These are phyloP conservation scores for Mesotaenium endlicherianum DNA, from an alignment of 139 green algal species.

Conservation along the genomic window DNA sequence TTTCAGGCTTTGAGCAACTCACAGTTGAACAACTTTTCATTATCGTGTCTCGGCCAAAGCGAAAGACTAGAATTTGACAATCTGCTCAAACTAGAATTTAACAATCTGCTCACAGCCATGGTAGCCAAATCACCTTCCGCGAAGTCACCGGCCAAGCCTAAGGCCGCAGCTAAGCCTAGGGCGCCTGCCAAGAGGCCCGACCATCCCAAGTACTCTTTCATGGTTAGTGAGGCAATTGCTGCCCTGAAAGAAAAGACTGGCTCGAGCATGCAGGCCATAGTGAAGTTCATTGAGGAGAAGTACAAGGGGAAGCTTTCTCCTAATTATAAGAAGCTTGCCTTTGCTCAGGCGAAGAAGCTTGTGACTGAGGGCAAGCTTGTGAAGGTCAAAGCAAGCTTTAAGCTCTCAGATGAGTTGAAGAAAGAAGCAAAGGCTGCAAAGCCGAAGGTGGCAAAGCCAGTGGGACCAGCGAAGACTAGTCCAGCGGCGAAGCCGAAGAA, in stretches of 20 bases:
- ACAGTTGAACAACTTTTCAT: too few relatives aligned
- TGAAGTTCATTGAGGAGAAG: constrained; percentile 74
- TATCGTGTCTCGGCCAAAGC: too few relatives aligned
- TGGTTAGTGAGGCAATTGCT: constrained; percentile 70
- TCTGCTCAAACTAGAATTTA: too few relatives aligned
- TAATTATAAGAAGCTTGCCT: constrained; percentile 66
- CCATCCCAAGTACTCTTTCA: too few relatives aligned
- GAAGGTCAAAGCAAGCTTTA: constrained; percentile 69
- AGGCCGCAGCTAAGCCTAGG: too few relatives aligned
- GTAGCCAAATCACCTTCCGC: too few relatives aligned
- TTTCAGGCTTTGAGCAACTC: too few relatives aligned
- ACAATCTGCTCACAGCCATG: too few relatives aligned
- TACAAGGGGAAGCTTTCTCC: constrained; percentile 54
- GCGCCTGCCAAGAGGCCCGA: too few relatives aligned
- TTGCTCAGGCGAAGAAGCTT: constrained; percentile 58
- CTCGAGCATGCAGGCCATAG: constrained; percentile 69
- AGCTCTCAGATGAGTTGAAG: not conserved
- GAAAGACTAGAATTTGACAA: too few relatives aligned
- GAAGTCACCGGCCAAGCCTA: too few relatives aligned
- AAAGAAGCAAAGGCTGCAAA: not conserved
- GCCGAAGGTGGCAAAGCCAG: not conserved
- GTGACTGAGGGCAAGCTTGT: constrained; percentile 64
- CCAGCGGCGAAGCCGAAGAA: not conserved
- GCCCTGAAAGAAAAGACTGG: constrained; percentile 76
- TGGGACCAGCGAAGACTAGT: not conserved